These are phyloP conservation scores for Aspergillus sp. DNA, from an alignment of 2,329 filamentous ascomycete species.

Conservation along the genomic window DNA sequence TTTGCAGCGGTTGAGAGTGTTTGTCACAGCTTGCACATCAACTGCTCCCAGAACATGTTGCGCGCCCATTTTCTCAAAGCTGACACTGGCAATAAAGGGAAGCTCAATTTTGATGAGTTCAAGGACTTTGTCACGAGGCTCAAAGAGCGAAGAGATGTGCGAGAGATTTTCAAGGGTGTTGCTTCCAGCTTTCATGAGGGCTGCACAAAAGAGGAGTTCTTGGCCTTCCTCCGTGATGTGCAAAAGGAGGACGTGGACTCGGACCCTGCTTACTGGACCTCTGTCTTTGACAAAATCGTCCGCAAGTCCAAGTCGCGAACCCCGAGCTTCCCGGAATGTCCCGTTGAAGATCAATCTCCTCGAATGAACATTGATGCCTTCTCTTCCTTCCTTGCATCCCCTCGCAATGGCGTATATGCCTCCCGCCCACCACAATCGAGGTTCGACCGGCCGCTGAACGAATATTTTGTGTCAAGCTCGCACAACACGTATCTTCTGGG, in stretches of 20 bases:
- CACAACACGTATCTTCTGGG: slow-evolving; percentile 97
- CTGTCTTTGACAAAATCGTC: slow-evolving; percentile 71
- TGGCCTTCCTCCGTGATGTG: slow-evolving; percentile 71
- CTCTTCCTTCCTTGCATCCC: slow-evolving; percentile 75
- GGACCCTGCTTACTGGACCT: slow-evolving; percentile 70
- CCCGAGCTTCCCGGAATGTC: slow-evolving; percentile 47
- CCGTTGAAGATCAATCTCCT: slow-evolving; percentile 49
- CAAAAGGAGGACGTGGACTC: slow-evolving; percentile 77
- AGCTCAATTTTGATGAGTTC: slow-evolving; percentile 80
- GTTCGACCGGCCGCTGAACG: slow-evolving; percentile 85
- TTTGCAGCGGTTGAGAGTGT: slow-evolving; percentile 78
- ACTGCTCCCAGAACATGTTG: slow-evolving; percentile 77
- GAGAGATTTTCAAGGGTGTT: slow-evolving; percentile 69
- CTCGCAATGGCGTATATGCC: slow-evolving; percentile 70
- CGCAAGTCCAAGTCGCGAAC: slow-evolving; percentile 61
- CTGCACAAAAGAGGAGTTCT: slow-evolving; percentile 74
- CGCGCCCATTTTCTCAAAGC: slow-evolving; percentile 74
- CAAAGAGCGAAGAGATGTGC: slow-evolving; percentile 82
- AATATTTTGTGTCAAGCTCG: slow-evolving; percentile 97
- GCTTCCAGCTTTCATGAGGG: slow-evolving; percentile 64
- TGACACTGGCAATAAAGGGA: slow-evolving; percentile 66
- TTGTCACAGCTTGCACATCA: slow-evolving; percentile 89
- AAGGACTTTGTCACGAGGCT: slow-evolving; percentile 80
- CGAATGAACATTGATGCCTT: slow-evolving; percentile 80
- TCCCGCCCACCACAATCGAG: slow-evolving; percentile 64